Conservation (phyloP, 768 basidiomycete species). For the Rhodosporidiobolus sp. region DNA sequence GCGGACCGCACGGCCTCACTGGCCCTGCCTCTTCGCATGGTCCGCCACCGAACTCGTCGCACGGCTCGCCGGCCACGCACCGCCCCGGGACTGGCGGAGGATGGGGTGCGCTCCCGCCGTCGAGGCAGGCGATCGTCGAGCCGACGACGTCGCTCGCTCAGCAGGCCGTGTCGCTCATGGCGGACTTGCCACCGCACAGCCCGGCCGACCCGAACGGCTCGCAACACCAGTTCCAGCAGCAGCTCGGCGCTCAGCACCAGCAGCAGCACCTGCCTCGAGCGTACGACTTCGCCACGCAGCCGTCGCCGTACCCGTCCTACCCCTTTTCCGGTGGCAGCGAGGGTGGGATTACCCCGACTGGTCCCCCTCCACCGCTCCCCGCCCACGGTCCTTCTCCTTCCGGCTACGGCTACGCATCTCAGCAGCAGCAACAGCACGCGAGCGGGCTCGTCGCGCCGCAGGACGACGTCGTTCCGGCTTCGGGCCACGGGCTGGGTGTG, state of each 20-base stretch:
- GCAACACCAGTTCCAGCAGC: not conserved
- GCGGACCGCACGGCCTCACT: not conserved
- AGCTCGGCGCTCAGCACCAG: not conserved
- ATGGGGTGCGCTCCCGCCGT: not conserved
- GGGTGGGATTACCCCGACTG: too few species aligned
- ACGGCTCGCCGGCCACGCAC: not conserved
- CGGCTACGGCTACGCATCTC: not conserved
- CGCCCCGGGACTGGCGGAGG: not conserved
- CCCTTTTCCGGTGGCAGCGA: too few species aligned
- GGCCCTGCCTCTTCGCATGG: not conserved
- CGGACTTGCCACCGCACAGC: not conserved
- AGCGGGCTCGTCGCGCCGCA: not conserved
- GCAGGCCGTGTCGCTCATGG: not conserved
- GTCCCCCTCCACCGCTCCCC: too few species aligned
- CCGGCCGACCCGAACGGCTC: not conserved
- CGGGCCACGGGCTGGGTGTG: constrained; percentile 14
- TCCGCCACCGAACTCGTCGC: not conserved
- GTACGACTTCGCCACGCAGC: too few species aligned
- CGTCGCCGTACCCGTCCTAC: not conserved
- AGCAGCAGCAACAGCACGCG: not conserved
- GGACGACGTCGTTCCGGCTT: constrained; percentile 7
- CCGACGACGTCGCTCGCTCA: not conserved
- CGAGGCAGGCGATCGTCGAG: not conserved
- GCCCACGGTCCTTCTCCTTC: not conserved
- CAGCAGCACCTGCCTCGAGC: too few species aligned